Evolutionary conservation across 345 rosid species (phyloP), one percentile per base, ranked within the genome.

Genomic region (Boechera stricta): DNA sequence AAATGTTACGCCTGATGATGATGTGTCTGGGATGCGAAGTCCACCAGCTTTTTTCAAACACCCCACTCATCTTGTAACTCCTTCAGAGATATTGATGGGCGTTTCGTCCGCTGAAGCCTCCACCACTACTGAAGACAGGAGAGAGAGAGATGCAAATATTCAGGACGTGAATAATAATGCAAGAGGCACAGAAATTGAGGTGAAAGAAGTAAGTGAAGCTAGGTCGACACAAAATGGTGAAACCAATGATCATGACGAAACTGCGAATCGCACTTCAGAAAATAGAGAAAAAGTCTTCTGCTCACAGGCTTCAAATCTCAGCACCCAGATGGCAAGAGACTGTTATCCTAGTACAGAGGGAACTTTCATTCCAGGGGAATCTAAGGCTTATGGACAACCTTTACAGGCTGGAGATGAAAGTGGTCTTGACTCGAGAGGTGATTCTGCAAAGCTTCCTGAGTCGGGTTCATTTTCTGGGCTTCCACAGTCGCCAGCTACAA

Each of bases 41-140:
- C 82, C 81, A 12, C 80, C 88, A 64, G 70, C 77, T 12, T 74
- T 77, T 63, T 91, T 87, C 77, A 90, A 86, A 75, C 94, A 79
- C 68, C 97, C 96, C 67, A 86, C 97, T 72, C 98, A 88, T 84
- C 82, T 91, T 68, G 80, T 93, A 75, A 93, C 97, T 69, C 98
- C 96, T 26, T 85, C 94, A 31, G 96, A 93, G 82, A 83, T 93
- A 60, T 64, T 89, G 77, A 83, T 82, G 91, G 86, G 87, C 7
- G 80, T 79, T 77, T 75, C 92, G 10, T 83, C 95, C n/a, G 72
- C 94, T 69, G 91, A 87, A 70, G 71, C 79, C 53, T 74, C 82
- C 64, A 80, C 73, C 74, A 74, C 76, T 66, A 80, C 74, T 36
- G 85, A 80, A 69, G 81, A 78, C 55, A 84, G 78, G 77, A 76